Conservation (phyloP, 2,329 filamentous ascomycete genomes). For the Aspergillus fructus region DNA sequence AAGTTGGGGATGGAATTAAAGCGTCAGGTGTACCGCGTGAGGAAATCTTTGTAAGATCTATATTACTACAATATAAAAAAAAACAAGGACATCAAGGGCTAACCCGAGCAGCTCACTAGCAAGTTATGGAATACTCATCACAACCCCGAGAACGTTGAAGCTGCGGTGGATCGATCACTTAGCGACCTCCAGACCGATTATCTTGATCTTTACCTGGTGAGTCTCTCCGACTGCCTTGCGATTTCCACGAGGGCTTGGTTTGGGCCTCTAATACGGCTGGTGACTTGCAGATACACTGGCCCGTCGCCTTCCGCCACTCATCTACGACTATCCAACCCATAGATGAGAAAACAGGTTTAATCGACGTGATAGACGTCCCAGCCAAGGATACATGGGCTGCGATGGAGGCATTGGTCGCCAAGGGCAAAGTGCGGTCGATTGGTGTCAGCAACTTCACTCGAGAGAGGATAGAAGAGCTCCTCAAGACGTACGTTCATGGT, state of each 20-base stretch:
- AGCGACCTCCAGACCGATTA: constrained; percentile 63
- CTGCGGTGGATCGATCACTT: constrained; percentile 56
- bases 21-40: constrained; percentile 31
- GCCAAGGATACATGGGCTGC: constrained; percentile 57
- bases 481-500: constrained; percentile 21
- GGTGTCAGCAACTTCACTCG: constrained; percentile 70
- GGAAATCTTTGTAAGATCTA: constrained; percentile 32
- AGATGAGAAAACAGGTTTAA: constrained; percentile 19
- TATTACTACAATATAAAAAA: neutral
- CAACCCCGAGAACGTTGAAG: constrained; percentile 31
- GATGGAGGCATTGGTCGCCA: constrained; percentile 55
- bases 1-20: constrained; percentile 44
- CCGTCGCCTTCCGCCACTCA: constrained; percentile 26
- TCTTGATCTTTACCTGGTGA: constrained; percentile 61
- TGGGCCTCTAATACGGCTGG: neutral
- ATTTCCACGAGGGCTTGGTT: neutral
- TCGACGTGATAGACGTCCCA: constrained; percentile 20
- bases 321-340: constrained; percentile 17
- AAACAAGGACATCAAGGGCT: neutral
- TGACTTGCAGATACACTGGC: constrained; percentile 39
- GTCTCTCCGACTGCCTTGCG: neutral
- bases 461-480: constrained; percentile 40
- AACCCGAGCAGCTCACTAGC: constrained; percentile 25
- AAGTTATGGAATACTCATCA: constrained; percentile 43
- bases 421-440: constrained; percentile 63